A percentile compares a stretch with the other conserved stretches of the same genome.
These are phyloP conservation scores for Irpex sp. DNA, from an alignment of 1,284 basidiomycete genomes.

Conservation along the genomic window DNA sequence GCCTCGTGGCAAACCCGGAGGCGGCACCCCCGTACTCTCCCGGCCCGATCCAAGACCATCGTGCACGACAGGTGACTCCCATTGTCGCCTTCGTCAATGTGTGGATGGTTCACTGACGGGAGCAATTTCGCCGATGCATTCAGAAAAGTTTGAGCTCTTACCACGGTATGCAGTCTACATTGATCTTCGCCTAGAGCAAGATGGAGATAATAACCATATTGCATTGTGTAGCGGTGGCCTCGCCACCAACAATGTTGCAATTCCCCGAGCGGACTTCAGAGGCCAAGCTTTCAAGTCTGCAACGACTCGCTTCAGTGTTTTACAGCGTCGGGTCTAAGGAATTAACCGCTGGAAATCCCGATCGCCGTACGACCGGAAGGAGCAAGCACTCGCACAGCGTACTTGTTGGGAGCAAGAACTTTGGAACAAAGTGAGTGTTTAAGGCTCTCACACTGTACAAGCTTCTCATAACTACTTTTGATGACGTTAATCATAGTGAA, in stretches of 20 bases:
- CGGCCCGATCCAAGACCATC: neutral
- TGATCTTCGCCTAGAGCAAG: neutral
- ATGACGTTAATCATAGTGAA: neutral
- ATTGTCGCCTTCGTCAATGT: neutral
- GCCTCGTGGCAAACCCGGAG: neutral
- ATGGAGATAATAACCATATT: neutral
- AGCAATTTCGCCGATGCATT: neutral
- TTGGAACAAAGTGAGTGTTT: neutral
- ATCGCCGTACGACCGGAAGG: neutral
- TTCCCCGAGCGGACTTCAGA: neutral
- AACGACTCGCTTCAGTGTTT: neutral
- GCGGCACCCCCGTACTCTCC: neutral
- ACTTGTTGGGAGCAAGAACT: neutral
- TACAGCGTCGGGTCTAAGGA: neutral
- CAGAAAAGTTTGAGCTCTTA: neutral
- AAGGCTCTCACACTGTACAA: neutral
- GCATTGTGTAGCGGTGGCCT: neutral
- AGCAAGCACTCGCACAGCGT: neutral
- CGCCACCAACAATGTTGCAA: neutral
- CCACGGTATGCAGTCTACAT: neutral
- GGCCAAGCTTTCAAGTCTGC: neutral
- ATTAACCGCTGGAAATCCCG: no score
- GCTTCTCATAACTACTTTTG: neutral
- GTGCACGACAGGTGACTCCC: neutral
- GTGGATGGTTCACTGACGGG: neutral